A percentile compares a stretch with the other conserved stretches of the same genome.
Conservation (phyloP, 192 early-diverging fungal species). For the Entophlyctis luteolus region DNA sequence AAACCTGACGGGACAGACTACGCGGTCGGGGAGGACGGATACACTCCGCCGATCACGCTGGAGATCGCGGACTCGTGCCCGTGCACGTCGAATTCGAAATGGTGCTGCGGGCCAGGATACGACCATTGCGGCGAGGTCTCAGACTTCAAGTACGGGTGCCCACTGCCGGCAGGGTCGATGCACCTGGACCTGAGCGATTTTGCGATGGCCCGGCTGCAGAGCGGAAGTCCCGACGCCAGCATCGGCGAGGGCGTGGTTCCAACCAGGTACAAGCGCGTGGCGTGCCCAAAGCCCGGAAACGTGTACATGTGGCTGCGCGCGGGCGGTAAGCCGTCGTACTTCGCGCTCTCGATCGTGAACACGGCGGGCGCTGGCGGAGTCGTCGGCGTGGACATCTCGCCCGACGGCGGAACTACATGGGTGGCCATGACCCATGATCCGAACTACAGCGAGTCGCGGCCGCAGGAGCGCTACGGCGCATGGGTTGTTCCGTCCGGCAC, state of each 20-base stretch:
- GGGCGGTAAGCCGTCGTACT: not conserved
- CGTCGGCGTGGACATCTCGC: not conserved
- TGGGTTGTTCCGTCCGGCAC: not conserved
- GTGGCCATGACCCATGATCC: not conserved
- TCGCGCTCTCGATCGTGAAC: not conserved
- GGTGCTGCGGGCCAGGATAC: not conserved
- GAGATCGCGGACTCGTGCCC: not conserved
- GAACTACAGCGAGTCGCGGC: not conserved
- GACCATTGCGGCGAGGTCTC: not conserved
- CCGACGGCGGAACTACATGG: not conserved
- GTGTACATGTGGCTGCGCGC: not conserved
- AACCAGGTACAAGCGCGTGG: not conserved
- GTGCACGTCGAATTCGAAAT: not conserved
- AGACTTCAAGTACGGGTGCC: not conserved
- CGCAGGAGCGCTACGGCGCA: not conserved
- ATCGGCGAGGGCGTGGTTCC: not conserved
- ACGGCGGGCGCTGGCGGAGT: not conserved
- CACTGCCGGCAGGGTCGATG: not conserved
- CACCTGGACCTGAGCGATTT: not conserved
- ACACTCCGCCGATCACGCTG: not conserved
- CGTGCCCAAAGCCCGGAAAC: not conserved
- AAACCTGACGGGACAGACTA: not conserved
- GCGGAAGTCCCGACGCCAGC: not conserved
- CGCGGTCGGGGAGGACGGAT: not conserved
- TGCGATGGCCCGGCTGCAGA: not conserved